Evolutionary conservation across 148 eudicot genomes (phyloP).

Genomic region (Polygonum maritimum): DNA sequence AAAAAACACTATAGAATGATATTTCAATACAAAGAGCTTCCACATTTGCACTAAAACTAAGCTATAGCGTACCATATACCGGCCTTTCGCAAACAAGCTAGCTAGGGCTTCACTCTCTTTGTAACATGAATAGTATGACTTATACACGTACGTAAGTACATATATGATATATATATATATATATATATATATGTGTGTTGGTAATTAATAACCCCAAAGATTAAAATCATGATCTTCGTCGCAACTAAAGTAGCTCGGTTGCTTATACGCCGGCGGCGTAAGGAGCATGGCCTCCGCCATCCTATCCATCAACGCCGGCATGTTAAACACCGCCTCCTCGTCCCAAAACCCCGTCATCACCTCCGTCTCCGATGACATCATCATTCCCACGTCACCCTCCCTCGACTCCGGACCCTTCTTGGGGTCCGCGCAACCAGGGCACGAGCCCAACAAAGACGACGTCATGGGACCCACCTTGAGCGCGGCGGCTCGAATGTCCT

Average conservation of each 20-base stretch:
- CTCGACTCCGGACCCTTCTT: background rate
- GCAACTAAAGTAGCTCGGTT: background rate
- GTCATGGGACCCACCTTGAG: constrained; percentile 24
- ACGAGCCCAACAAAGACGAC: background rate
- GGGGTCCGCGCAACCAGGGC: background rate
- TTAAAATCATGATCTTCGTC: background rate
- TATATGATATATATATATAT: too few species aligned
- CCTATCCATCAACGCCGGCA: constrained; percentile 50
- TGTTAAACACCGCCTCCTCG: constrained; percentile 60
- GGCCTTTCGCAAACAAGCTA: too few species aligned
- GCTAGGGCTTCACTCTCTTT: too few species aligned
- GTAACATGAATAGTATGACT: too few species aligned
- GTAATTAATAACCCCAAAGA: background rate
- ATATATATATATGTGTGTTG: too few species aligned
- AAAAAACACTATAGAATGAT: too few species aligned
- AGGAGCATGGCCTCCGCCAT: constrained; percentile 82
- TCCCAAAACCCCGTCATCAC: constrained; percentile 25
- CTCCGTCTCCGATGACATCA: constrained; percentile 1
- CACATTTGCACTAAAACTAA: too few species aligned
- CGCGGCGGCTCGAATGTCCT: constrained; percentile 47
- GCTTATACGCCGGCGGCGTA: constrained; percentile 33
- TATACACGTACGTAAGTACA: too few species aligned
- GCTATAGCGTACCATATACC: too few species aligned
- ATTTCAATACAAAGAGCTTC: too few species aligned
- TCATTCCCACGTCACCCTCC: background rate